These are phyloP conservation scores for Albatrellus sp. DNA, from an alignment of 1,284 basidiomycete genomes.

Conservation along the genomic window DNA sequence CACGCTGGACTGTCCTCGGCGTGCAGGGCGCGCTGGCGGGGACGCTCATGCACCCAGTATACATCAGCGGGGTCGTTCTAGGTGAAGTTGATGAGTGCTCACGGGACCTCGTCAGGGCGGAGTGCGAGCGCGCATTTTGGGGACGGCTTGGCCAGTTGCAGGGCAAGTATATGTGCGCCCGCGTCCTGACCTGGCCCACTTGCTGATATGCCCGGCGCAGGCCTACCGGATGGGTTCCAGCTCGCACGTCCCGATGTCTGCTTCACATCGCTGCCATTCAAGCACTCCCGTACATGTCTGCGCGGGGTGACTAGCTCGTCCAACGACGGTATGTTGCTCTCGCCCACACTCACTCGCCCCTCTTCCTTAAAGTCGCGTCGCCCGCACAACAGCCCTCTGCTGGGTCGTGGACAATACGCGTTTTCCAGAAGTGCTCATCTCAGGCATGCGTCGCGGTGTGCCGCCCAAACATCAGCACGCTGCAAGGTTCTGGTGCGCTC, in stretches of 20 bases:
- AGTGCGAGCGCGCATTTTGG: constrained; percentile 54
- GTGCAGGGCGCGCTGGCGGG: constrained; percentile 74
- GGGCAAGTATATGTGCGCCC: constrained; percentile 17
- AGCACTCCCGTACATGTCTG: constrained; percentile 39
- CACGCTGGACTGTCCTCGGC: constrained; percentile 69
- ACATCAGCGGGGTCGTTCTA: constrained; percentile 53
- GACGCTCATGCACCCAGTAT: constrained; percentile 46
- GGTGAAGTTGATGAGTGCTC: constrained; percentile 47
- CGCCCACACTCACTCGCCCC: background rate
- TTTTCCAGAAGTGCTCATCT: constrained; percentile 52
- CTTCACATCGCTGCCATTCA: constrained; percentile 49
- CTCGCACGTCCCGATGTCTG: constrained; percentile 36
- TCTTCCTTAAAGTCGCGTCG: background rate
- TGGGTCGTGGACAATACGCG: constrained; percentile 44
- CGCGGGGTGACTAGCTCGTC: constrained; percentile 28
- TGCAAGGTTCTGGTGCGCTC: constrained; percentile 46
- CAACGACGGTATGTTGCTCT: constrained; percentile 47
- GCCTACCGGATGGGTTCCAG: constrained; percentile 31
- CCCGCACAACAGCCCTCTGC: constrained; percentile 38
- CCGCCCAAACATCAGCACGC: constrained; percentile 53
- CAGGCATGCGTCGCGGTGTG: constrained; percentile 66
- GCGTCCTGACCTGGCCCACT: background rate
- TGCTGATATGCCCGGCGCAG: constrained; percentile 14
- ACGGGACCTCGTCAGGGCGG: constrained; percentile 28
- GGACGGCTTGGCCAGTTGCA: constrained; percentile 27